Evolutionary conservation across 2,329 filamentous ascomycete species (phyloP), one percentile per base, ranked within the genome.

Genomic region (Fusarium chaquense): DNA sequence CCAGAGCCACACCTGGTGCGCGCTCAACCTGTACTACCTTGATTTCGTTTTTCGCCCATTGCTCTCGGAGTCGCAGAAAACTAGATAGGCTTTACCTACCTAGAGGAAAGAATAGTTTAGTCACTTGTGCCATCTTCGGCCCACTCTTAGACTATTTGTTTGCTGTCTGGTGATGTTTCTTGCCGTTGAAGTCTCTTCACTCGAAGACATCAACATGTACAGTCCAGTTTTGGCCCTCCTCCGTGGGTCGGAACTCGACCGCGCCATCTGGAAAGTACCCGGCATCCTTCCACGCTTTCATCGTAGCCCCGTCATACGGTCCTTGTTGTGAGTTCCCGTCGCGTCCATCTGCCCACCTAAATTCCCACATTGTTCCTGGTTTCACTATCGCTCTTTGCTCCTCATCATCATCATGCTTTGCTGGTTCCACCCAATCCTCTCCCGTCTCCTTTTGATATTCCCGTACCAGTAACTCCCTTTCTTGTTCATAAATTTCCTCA

Each of bases 241-340:
- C 88, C 9, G 82, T 86, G 64, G 81, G 83, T 69, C 89, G 86
- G 74, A 95, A 94, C 77, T 94, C 95, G 26, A 97, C 93, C 63
- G 73, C 71, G 0, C 93, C 93, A 69, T 96, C 73, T 70, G 64
- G 91, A 15, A 99, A 99, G 78, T 98, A 98, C 4, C 96, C 96
- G 26, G 93, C 93, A 67, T 93, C 89, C 72, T 91, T 89, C 96
- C 96, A 99, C 4, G 93, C 92, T 74, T 90, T 88, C 96, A 99
- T 98, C 38, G 91, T 95, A 7, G 85, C 79, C 10, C 86, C 88
- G 76, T 98, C 93, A 78, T 94, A 99, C 0, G 96, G 95, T 0
- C 96, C 96, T 79, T 99, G 93, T 61, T 87, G 87, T 49, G 88
- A 86, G 13, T 88, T 93, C 30, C 89, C 91, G 76, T 97, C 95